Evolutionary conservation across 2,329 filamentous ascomycete genomes (phyloP), one percentile per base, ranked within the genome.

Genomic region (Xylariales sp.): DNA sequence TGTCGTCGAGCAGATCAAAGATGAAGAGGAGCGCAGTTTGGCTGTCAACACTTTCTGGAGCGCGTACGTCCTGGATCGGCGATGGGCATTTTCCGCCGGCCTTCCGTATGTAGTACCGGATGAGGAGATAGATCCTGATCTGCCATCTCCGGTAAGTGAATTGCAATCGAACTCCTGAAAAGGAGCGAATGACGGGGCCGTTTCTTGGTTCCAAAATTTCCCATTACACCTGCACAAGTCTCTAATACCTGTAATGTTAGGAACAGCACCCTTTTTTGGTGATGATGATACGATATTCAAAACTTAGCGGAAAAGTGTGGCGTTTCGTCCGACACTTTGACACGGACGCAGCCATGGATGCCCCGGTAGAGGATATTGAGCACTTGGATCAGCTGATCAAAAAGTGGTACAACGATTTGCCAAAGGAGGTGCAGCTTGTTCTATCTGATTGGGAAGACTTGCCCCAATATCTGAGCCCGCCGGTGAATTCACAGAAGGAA

Each of bases 41-140:
- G 89, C 91, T 0, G 85, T 92, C 34, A 88, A 90, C 57, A 87
- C 93, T 14, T 97, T 97, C 78, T 97, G 93, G 94, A 89, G 91
- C 1, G 89, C 94, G 18, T 97, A 96, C 75, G 90, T 94, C 3
- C 83, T 97, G 46, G 94, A 97, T 77, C 86, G 93, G 46, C 86
- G 94, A 58, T 97, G 93, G 93, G 93, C 91, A 70, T 93, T 97
- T 73, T 92, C 91, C n/a, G 94, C 93, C 0, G 94, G 94, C 0
- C 86, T 97, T 78, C 94, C 94, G 0, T 97, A 93, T 80, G 90
- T 92, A 2, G 84, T 97, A 43, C 91, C 95, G 71, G 94, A 97
- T 75, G 87, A 92, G 16, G 93, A 97, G 76, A 93, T 97, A 68
- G 94, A 97, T 75, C 88, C 90, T 0, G 86, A 87, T 59, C 81